phyloP scores from a whole-genome alignment of 108 stramenopile species.

The Parietichytrium sp. region DNA sequence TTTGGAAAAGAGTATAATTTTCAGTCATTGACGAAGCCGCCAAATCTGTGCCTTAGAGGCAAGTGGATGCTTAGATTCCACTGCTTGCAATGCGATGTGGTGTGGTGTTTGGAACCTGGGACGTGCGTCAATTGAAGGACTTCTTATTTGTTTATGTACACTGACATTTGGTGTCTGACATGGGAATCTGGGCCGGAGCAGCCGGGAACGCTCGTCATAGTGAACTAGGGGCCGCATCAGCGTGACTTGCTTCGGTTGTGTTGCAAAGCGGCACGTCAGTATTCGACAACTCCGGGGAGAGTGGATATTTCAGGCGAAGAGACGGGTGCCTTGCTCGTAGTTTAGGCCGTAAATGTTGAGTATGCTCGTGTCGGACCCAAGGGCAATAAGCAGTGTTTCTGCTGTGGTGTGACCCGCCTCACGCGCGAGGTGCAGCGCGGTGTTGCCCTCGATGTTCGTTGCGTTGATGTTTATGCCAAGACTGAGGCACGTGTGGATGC shows the following conservation, averaged over 20 bases:
- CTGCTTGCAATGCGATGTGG: no score
- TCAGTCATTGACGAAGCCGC: no score
- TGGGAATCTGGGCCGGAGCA: not conserved
- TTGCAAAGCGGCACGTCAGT: no score
- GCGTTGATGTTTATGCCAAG: not conserved
- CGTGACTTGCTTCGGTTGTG: no score
- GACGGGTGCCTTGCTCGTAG: not conserved
- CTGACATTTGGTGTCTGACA: no score
- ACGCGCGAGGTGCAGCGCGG: not conserved
- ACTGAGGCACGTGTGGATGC: conserved; percentile 13
- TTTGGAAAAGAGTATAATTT: no score
- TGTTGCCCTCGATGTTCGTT: not conserved
- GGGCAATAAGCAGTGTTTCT: conserved; percentile 31
- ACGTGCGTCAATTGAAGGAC: no score
- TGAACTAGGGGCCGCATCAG: no score
- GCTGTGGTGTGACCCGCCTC: not conserved
- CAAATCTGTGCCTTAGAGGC: no score
- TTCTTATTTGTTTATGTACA: no score
- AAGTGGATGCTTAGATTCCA: no score
- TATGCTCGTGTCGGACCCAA: not conserved
- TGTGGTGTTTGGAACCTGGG: no score
- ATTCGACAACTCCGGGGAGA: not conserved
- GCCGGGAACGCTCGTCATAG: not conserved
- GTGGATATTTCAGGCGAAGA: not conserved
- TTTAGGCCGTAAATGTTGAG: not conserved